A percentile compares a stretch with the other conserved stretches of the same genome.
phyloP scores from a whole-genome alignment of 805 yeast species.

The Diddensiella santjacobensis region DNA sequence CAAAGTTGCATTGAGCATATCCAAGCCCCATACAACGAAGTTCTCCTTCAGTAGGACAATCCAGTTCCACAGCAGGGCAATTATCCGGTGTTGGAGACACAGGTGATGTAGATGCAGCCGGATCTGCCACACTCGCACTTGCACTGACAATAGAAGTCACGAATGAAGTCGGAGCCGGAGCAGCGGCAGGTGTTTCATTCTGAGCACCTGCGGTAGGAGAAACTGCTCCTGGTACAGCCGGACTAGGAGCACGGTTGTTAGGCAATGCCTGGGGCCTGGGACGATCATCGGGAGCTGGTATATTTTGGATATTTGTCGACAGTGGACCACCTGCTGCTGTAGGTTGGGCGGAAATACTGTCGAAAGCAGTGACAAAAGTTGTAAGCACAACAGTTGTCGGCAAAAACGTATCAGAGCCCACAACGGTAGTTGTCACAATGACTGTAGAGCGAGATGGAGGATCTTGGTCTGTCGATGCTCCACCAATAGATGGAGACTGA shows the following conservation, averaged over 20 bases:
- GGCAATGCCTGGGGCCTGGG: neutral
- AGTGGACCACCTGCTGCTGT: too few species aligned
- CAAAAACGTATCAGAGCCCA: too few species aligned
- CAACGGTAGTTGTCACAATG: too few species aligned
- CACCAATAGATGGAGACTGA: too few species aligned
- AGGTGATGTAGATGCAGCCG: conserved; percentile 3
- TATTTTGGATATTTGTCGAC: too few species aligned
- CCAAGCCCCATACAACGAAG: conserved; percentile 27
- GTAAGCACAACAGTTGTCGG: neutral
- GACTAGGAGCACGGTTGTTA: neutral
- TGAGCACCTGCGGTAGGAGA: neutral
- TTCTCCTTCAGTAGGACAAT: conserved; percentile 28
- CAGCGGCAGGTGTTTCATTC: neutral
- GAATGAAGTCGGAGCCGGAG: neutral
- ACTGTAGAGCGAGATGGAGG: too few species aligned
- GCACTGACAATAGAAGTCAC: neutral
- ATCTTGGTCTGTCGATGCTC: too few species aligned
- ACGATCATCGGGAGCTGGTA: neutral
- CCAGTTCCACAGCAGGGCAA: conserved; percentile 22
- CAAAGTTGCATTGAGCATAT: conserved; percentile 28
- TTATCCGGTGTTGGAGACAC: neutral
- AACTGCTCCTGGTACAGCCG: neutral
- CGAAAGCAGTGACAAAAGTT: neutral
- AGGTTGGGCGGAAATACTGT: too few species aligned
- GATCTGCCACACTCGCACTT: neutral